Conservation (phyloP, 179 eudicot species). For the Heliamphora pulchella region DNA sequence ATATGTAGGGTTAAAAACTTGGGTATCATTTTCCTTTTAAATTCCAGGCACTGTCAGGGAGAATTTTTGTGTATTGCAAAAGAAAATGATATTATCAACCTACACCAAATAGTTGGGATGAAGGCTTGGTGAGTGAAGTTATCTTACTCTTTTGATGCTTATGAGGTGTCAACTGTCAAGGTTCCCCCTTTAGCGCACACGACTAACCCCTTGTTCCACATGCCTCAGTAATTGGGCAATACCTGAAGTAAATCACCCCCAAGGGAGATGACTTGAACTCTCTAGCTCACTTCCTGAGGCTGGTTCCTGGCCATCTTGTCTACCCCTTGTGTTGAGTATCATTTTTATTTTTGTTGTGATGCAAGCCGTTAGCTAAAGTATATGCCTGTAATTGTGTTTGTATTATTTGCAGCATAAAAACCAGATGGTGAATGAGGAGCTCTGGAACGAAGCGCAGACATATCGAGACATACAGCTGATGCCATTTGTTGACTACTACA, state of each 20-base stretch:
- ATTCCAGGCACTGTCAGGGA: neutral
- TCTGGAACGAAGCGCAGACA: slow-evolving; percentile 87
- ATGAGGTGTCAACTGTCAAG: neutral
- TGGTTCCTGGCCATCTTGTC: slow-evolving; percentile 6
- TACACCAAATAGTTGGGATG: no score
- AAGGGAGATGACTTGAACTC: neutral
- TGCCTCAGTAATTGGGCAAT: neutral
- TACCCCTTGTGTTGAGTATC: neutral
- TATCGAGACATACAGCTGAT: slow-evolving; percentile 82
- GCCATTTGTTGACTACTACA: slow-evolving; percentile 95
- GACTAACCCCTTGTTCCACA: neutral
- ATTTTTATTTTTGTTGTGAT: neutral
- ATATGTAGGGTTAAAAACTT: neutral
- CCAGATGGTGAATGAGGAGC: slow-evolving; percentile 85
- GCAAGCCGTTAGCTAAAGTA: neutral
- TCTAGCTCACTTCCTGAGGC: neutral
- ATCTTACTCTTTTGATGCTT: no score
- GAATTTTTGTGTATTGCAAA: neutral
- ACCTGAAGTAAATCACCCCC: neutral
- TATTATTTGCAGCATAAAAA: slow-evolving; percentile 59
- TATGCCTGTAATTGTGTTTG: slow-evolving; percentile 6
- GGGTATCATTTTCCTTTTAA: neutral
- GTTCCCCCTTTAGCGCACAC: no score
- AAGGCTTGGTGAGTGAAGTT: no score
- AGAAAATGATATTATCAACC: no score